Conservation (phyloP, 129 eudicot genomes). For the Arctium lappa region DNA sequence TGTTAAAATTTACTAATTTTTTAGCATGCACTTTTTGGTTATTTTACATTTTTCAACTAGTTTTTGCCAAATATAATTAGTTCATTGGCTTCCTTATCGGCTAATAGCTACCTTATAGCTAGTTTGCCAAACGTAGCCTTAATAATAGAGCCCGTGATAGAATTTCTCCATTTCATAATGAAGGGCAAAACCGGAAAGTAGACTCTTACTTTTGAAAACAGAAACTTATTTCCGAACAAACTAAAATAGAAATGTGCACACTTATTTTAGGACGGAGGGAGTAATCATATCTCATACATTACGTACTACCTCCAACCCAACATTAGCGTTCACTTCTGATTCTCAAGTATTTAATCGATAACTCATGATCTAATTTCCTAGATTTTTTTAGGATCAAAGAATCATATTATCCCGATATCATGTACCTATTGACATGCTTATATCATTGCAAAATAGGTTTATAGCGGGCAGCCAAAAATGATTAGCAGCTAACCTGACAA, state of each 20-base stretch:
- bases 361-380: background rate
- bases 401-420: background rate
- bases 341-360: background rate
- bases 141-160: background rate
- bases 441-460: background rate
- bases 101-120: no score
- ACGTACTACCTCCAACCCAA: background rate
- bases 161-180: background rate
- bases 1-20: no score
- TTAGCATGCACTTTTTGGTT: no score
- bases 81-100: no score
- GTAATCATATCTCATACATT: no score
- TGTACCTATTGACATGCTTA: background rate
- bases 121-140: background rate
- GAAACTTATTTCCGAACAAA: background rate
- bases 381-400: background rate
- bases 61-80: no score
- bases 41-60: no score
- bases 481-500: conserved; percentile 53
- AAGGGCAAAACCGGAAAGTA: background rate
- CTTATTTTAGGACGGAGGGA: background rate
- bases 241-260: no score
- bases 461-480: background rate
- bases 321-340: background rate
- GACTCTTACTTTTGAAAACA: background rate